Base-by-base conservation (phyloP, 2,329 filamentous ascomycete genomes). In the Penicillium hesseltinei region DNA sequence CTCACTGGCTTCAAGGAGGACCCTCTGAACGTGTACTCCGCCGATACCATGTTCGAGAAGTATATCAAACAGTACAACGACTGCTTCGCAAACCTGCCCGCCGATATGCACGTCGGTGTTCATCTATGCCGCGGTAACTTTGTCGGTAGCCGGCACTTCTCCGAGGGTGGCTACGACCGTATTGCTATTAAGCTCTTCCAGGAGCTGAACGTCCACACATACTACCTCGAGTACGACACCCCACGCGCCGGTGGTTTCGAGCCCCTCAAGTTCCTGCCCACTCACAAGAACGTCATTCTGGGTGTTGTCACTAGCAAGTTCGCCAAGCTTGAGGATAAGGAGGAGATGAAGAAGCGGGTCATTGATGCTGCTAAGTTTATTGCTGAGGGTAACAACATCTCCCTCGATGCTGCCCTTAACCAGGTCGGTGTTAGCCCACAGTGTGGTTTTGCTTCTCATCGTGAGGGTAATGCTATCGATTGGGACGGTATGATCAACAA, bases 61-160 rank as follows among this genome's bases (percentile, higher is more conserved):
- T 92, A 92, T 75, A 88, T 92, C 71, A 80, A 82, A 60, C 84
- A 90, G 63, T 92, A 92, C 80, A 92, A 92, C 71, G 86, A 89
- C 72, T 84, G 81, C 67, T 80, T 90, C 68, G 77, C 80, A 66
- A 82, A 83, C 66, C 77, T 84, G 0, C 88, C 88, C 0, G 71
- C 79, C 2, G 88, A 92, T 69, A 84, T 92, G 80, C 88, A 91
- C 73, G 82, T 90, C 3, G 89, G 89, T 45, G 86, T 92, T 17
- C 90, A 92, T 70, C 79, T 92, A 51, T 92, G 89, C 80, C 82
- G 71, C 58, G 77, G 75, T 48, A 89, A 88, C 76, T 88, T 88
- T 72, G 84, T 87, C 61, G 83, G 84, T 54, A 84, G 83, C 21
- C 81, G 85, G 29, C 84, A 88, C 74, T 88, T 89, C 66, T 83